Conservation (phyloP, 495 filamentous ascomycete genomes). For the Annulohypoxylon bovei region DNA sequence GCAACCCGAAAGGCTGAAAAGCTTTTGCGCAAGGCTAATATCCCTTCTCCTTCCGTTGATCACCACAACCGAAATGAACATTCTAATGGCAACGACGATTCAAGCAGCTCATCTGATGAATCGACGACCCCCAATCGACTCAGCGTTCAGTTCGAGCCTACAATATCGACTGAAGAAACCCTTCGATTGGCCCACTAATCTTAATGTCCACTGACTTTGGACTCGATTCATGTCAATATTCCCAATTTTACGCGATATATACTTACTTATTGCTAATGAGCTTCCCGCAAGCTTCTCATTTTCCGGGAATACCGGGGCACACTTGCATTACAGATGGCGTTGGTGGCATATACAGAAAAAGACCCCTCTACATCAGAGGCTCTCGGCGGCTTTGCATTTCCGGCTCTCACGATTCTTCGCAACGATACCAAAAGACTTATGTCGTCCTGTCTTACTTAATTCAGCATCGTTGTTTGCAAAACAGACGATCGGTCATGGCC, state of each 20-base stretch:
- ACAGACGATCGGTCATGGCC: constrained; percentile 43
- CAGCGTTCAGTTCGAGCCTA: constrained; percentile 25
- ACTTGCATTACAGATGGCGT: constrained; percentile 47
- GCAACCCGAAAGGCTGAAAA: constrained; percentile 66
- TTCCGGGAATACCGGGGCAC: constrained; percentile 21
- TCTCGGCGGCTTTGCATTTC: constrained; percentile 42
- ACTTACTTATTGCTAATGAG: constrained; percentile 43
- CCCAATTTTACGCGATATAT: constrained; percentile 39
- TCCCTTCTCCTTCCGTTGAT: constrained; percentile 41
- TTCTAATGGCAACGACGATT: constrained; percentile 39
- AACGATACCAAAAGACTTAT: constrained; percentile 50
- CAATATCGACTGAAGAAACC: constrained; percentile 19
- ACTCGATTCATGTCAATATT: constrained; percentile 42
- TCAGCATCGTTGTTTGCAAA: constrained; percentile 42
- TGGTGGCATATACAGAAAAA: constrained; percentile 49
- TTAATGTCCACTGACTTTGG: constrained; percentile 33
- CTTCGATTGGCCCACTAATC: constrained; percentile 41
- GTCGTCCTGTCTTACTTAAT: constrained; percentile 45
- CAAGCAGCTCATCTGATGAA: constrained; percentile 48
- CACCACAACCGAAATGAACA: constrained; percentile 36
- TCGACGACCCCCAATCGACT: constrained; percentile 30
- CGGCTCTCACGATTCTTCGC: constrained; percentile 45
- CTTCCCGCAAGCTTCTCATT: constrained; percentile 24
- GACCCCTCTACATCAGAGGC: constrained; percentile 38
- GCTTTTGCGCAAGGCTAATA: constrained; percentile 59